Percentiles rank a stretch among this genome's conserved stretches.
These are phyloP conservation scores for Phycomyces blakesleeanus DNA, from an alignment of 192 early-diverging fungal species.

Conservation along the genomic window DNA sequence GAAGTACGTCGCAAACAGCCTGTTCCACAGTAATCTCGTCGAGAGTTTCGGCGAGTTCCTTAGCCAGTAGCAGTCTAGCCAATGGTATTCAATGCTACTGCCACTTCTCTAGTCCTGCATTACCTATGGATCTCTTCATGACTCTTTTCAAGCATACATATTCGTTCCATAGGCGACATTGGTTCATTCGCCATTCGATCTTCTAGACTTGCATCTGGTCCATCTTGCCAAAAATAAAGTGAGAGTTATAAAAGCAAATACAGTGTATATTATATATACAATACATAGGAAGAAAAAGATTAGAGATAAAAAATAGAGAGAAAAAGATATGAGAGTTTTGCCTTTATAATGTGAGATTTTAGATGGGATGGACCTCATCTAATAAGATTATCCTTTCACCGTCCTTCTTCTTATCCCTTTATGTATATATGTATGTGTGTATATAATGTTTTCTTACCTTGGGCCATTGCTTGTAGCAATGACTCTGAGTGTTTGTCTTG, in stretches of 20 bases:
- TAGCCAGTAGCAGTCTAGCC: slow-evolving; percentile 39
- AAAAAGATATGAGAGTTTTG: too few relatives aligned
- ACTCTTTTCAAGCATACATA: slow-evolving; percentile 2
- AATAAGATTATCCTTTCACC: too few relatives aligned
- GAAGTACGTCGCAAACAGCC: slow-evolving; percentile 37
- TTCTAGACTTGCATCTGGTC: slow-evolving; percentile 8
- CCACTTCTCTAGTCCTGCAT: background rate
- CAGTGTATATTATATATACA: too few relatives aligned
- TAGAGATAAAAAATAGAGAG: too few relatives aligned
- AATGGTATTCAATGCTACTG: slow-evolving; percentile 11
- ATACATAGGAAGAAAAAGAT: too few relatives aligned
- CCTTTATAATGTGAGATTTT: too few relatives aligned
- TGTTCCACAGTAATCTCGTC: slow-evolving; percentile 32
- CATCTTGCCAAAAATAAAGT: background rate
- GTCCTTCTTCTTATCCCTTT: too few relatives aligned
- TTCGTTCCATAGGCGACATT: slow-evolving; percentile 6
- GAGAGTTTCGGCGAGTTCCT: slow-evolving; percentile 36
- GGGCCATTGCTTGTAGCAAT: slow-evolving; percentile 13
- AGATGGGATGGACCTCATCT: too few relatives aligned
- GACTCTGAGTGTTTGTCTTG: slow-evolving; percentile 7
- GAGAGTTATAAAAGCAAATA: background rate
- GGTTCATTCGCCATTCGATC: slow-evolving; percentile 13
- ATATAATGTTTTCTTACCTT: too few relatives aligned
- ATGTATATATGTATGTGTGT: too few relatives aligned
- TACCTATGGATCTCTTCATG: slow-evolving; percentile 17